Evolutionary conservation across 257 asterid species (phyloP), one percentile per base, ranked within the genome.

Genomic region (Solanum ossicruentum): DNA sequence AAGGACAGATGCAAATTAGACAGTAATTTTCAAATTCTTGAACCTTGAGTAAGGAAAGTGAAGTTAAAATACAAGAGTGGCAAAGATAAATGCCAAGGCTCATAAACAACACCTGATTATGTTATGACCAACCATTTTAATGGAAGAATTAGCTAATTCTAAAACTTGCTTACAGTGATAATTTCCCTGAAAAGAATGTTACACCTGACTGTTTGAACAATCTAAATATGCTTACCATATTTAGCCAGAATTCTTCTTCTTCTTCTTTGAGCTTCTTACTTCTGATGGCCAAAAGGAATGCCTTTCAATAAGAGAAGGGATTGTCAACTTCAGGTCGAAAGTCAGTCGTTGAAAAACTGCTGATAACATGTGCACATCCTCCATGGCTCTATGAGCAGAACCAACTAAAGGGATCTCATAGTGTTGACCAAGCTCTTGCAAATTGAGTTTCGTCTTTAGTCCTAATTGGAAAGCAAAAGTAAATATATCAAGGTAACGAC

Each of bases 301-400:
- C 39, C 87, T 86, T 61, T 89, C 85, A 83, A 97, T 88, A 41
- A 95, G 89, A 66, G 88, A 90, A 26, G 94, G 80, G 69, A 90
- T 39, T 0, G 96, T 85, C 63, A 92, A 55, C 84, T 94, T 91
- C 89, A 93, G 85, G 45, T 93, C 95, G 78, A 80, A 88, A 9
- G 98, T 93, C 83, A 97, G 78, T 83, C 90, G 90, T 77, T 94
- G 98, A 10, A 95, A 93, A 87, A 97, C 86, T 84, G 91, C 67
- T 6, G 99, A 90, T 75, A 97, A 85, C 15, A 90, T 47, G 86
- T 91, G 92, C 71, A 94, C 99, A 63, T 95, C 99, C 9, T 93
- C 89, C 52, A 94, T 86, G 12, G 99, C 99, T 87, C 99, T 91
- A 83, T 96, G 98, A 7, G 98, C 95, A 52, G 91, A 79, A 57